These are phyloP conservation scores for Colletotrichum eremochloae DNA, from an alignment of 2,329 filamentous ascomycete genomes.

Conservation along the genomic window DNA sequence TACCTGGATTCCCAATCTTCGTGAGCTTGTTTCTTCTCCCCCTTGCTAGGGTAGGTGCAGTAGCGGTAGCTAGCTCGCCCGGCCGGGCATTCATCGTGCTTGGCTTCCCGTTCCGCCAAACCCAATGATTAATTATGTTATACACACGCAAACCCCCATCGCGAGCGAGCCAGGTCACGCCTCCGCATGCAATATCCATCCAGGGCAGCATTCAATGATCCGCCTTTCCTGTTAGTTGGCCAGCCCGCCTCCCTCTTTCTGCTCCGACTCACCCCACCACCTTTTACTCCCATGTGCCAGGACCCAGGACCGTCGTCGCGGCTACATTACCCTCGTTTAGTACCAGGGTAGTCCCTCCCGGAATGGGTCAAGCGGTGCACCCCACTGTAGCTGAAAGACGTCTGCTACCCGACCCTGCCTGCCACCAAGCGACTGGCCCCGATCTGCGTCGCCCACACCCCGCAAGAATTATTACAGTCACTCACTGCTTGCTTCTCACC, in stretches of 20 bases:
- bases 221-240: background rate
- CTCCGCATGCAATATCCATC: background rate
- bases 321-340: background rate
- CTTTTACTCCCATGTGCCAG: constrained; percentile 19
- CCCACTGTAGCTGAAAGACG: constrained; percentile 25
- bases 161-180: background rate
- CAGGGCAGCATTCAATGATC: background rate
- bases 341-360: background rate
- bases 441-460: constrained; percentile 38
- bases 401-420: constrained; percentile 14
- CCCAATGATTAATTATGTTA: background rate
- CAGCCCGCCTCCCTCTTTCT: background rate
- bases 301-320: constrained; percentile 16
- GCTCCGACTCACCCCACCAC: background rate
- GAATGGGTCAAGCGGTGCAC: constrained; percentile 31
- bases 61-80: background rate
- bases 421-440: constrained; percentile 14
- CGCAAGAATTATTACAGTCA: constrained; percentile 40
- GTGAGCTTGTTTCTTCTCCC: constrained; percentile 5
- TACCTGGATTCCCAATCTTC: background rate
- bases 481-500: constrained; percentile 10
- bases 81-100: no score
- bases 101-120: constrained; percentile 3
- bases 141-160: background rate
- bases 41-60: background rate